phyloP scores from a whole-genome alignment of 306 rosid genomes.

The Morella rubra region DNA sequence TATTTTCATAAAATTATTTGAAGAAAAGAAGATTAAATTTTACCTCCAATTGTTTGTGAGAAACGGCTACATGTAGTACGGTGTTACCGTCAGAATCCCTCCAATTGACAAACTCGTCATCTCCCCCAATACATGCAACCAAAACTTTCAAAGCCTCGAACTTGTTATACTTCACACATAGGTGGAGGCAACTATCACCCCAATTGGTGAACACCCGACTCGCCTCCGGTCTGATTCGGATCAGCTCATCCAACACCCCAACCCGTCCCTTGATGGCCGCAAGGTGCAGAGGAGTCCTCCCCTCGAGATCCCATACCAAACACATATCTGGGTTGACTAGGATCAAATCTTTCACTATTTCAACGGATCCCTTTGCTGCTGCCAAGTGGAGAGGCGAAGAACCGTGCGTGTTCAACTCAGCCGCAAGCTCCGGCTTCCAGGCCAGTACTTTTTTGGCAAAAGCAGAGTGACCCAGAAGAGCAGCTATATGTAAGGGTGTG shows the following conservation, averaged over 20 bases:
- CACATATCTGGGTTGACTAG: constrained; percentile 27
- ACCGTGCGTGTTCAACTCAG: constrained; percentile 9
- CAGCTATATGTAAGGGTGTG: constrained; percentile 31
- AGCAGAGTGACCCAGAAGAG: constrained; percentile 30
- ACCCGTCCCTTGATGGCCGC: constrained; percentile 34
- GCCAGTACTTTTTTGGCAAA: constrained; percentile 22
- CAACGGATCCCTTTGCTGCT: constrained; percentile 29
- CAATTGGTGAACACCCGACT: constrained; percentile 13
- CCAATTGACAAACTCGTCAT: constrained; percentile 29
- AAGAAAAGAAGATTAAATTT: not conserved
- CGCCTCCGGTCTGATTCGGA: constrained; percentile 23
- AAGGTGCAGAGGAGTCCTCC: constrained; percentile 35
- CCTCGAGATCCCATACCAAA: constrained; percentile 22
- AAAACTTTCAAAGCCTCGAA: constrained; percentile 30
- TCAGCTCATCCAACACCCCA: constrained; percentile 27
- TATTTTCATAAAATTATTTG: too few species aligned
- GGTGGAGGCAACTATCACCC: constrained; percentile 27
- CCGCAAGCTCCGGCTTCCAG: constrained; percentile 20
- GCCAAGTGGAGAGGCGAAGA: constrained; percentile 35
- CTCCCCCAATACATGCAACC: constrained; percentile 22
- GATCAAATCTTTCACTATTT: constrained; percentile 21
- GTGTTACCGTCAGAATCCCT: constrained; percentile 30
- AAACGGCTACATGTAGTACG: constrained; percentile 30
- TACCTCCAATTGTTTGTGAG: constrained; percentile 33
- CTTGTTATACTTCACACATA: constrained; percentile 32